Percentiles rank a stretch among this genome's conserved stretches.
Conservation (phyloP, 164 flowering plant genomes). For the Nymphaea thermarum region DNA sequence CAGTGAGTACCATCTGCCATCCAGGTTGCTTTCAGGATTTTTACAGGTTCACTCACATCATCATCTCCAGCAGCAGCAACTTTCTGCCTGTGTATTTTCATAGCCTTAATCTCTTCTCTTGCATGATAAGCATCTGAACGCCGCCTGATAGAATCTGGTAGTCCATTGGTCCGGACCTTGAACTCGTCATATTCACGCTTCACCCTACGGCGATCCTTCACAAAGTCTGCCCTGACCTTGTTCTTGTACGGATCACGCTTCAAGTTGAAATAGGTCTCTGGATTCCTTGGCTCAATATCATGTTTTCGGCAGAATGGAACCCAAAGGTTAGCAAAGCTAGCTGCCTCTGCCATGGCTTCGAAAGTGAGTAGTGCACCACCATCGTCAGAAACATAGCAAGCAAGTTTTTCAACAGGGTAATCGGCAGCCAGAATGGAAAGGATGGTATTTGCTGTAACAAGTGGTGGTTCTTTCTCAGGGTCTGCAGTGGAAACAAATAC, state of each 20-base stretch:
- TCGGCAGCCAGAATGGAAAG: slow-evolving; percentile 84
- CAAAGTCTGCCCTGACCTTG: slow-evolving; percentile 58
- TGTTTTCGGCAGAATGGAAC: slow-evolving; percentile 85
- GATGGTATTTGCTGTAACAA: slow-evolving; percentile 87
- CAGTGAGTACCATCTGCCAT: slow-evolving; percentile 88
- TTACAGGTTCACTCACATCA: slow-evolving; percentile 29
- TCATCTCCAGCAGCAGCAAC: slow-evolving; percentile 10
- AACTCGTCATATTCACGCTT: slow-evolving; percentile 83
- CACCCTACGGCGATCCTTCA: slow-evolving; percentile 59
- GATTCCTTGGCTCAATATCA: slow-evolving; percentile 68
- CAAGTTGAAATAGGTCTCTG: slow-evolving; percentile 56
- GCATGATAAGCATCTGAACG: slow-evolving; percentile 74
- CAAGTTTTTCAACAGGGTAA: slow-evolving; percentile 82
- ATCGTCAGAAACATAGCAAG: slow-evolving; percentile 95
- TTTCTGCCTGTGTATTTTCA: slow-evolving; percentile 47
- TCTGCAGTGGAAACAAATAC: slow-evolving; percentile 94
- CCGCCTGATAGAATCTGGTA: slow-evolving; percentile 63
- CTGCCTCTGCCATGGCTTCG: slow-evolving; percentile 90
- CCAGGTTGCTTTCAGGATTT: slow-evolving; percentile 74
- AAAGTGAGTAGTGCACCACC: slow-evolving; percentile 88
- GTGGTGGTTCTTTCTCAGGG: slow-evolving; percentile 91
- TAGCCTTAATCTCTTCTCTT: slow-evolving; percentile 53
- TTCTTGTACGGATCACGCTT: slow-evolving; percentile 65
- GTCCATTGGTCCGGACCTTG: slow-evolving; percentile 61
- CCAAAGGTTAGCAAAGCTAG: slow-evolving; percentile 71